Evolutionary conservation across 2,329 filamentous ascomycete genomes (phyloP), one percentile per base, ranked within the genome.

Genomic region (Esteya vermicola): DNA sequence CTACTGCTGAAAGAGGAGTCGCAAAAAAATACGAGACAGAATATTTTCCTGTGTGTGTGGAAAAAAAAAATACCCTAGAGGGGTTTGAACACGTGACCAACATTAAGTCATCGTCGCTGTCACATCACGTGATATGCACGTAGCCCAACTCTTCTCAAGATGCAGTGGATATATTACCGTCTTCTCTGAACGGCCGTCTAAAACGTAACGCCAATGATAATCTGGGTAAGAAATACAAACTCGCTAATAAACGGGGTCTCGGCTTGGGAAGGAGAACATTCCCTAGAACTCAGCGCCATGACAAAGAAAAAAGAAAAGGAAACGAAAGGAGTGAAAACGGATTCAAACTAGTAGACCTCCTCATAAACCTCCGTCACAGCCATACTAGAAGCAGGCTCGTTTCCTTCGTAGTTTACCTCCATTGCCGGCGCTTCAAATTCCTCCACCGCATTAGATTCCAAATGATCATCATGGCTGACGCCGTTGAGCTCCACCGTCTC

Each of bases 1-100:
- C 33, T 41, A 36, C n/a, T n/a, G n/a, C n/a, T n/a, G n/a, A n/a
- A n/a, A n/a, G n/a, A n/a, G 13, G 30, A 16, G 18, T 27, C 25
- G 19, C 22, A 23, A 26, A 36, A 12, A 6, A 13, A 36, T 4
- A n/a, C 8, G n/a, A 10, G n/a, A 20, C 20, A 12, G n/a, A 20
- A 32, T 31, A 31, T 18, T 19, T 19, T 16, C 6, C 4, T 9
- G 13, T 40, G 25, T 28, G 33, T 37, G 33, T 36, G 39, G 34
- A 13, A 28, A 28, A n/a, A n/a, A 27, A 30, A 19, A 21, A 36
- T 41, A 33, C 39, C 39, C 39, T 41, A 41, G 39, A 18, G 31
- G 25, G 31, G 23, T 19, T 18, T 13, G 6, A 4, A 9, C 35
- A 37, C 35, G 26, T 35, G 33, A 35, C n/a, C n/a, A n/a, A n/a